Base-by-base conservation (phyloP, 2,329 filamentous ascomycete species). In the Epichloe bromicola region DNA sequence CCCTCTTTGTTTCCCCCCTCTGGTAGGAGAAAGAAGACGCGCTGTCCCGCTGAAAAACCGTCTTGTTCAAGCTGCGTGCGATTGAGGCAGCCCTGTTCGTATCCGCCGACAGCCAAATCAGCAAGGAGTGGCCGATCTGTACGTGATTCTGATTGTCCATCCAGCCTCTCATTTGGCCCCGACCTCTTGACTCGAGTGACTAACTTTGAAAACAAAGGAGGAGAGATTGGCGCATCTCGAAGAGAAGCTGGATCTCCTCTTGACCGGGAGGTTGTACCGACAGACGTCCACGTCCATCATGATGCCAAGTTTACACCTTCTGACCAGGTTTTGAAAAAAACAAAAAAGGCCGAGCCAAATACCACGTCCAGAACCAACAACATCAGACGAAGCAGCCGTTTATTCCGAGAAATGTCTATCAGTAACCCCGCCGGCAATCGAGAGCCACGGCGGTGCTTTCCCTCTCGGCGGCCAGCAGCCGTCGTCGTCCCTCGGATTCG, bases 1-100 rank as follows among this genome's bases (percentile, higher is more conserved):
- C 20, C 20, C 20, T 1, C 1, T 23, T 26, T 30, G n/a, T n/a
- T 8, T 26, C 1, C 1, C 1, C 0, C 30, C 8, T 30, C 8
- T 26, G 19, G 5, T 38, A 65, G 72, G 58, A 61, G 72, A 49
- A 75, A 76, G 57, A 76, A 76, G 58, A 74, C 70, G 2, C 68
- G 74, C 36, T 76, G 74, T 57, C 74, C 74, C 0, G 74, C 72
- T 6, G 74, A 76, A 59, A 74, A 70, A 56, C 74, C 74, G 5
- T 65, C 70, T 1, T 76, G 74, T 52, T 76, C 74, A 10, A 74
- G 71, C 56, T 76, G 74, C 57, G 63, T 70, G 11, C 70, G 74
- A 15, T 64, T 76, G 8, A 69, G 68, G 47, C 73, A 76, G 59
- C 57, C 67, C 40, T 75, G 73, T 57, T 67, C 70, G 11, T 75